phyloP scores from a whole-genome alignment of 805 yeast species.

The Debaryomyces hansenii region DNA sequence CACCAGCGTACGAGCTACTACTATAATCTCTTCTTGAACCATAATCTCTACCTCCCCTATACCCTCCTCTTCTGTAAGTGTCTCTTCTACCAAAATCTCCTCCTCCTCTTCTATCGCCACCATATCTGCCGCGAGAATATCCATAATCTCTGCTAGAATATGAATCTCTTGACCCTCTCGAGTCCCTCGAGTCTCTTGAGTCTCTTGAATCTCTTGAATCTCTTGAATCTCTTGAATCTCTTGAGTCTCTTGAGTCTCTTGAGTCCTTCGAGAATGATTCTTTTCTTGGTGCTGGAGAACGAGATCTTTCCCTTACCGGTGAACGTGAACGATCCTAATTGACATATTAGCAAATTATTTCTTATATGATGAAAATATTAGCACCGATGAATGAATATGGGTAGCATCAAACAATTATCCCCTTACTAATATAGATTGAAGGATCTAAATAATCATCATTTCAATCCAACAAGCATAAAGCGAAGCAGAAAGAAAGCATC shows the following conservation, averaged over 20 bases:
- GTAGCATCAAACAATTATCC: slow-evolving; percentile 1
- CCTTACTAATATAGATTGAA: neutral
- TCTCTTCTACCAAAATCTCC: slow-evolving; percentile 22
- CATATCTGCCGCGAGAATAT: slow-evolving; percentile 27
- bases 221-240: slow-evolving; percentile 9
- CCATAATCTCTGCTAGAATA: slow-evolving; percentile 29
- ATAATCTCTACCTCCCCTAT: slow-evolving; percentile 16
- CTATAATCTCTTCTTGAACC: slow-evolving; percentile 20
- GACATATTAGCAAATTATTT: slow-evolving; percentile 20
- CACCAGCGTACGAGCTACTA: slow-evolving; percentile 12
- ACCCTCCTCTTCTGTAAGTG: slow-evolving; percentile 17
- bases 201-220: slow-evolving; percentile 31
- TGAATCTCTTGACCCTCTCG: slow-evolving; percentile 10
- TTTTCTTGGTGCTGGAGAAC: slow-evolving; percentile 37
- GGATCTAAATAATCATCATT: neutral
- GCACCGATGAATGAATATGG: slow-evolving; percentile 4
- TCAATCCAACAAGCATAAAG: slow-evolving; percentile 1
- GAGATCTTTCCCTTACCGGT: slow-evolving; percentile 33
- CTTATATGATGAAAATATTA: slow-evolving; percentile 3
- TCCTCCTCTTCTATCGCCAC: slow-evolving; percentile 22
- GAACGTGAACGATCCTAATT: slow-evolving; percentile 35
- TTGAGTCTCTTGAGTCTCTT: slow-evolving; percentile 21
- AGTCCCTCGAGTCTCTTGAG: slow-evolving; percentile 12
- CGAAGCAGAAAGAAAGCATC: slow-evolving; percentile 1
- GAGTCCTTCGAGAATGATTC: slow-evolving; percentile 23